Conservation (phyloP, 2,329 filamentous ascomycete genomes). For the Emmonsiellopsis sp. region DNA sequence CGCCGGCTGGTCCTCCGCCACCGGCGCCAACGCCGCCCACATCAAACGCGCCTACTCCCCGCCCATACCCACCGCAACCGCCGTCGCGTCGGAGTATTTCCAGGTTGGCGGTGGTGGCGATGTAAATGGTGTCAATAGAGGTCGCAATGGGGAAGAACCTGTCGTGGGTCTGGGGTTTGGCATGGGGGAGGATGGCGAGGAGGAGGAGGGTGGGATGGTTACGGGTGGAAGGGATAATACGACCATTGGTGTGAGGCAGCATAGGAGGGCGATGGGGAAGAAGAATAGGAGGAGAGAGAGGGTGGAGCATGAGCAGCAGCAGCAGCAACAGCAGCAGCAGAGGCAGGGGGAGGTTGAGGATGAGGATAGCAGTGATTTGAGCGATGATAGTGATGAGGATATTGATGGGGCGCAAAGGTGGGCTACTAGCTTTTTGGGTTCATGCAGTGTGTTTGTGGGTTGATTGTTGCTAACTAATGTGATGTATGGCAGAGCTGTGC, state of each 20-base stretch:
- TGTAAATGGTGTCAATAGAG: constrained; percentile 20
- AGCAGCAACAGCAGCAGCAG: constrained; percentile 11
- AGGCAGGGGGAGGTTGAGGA: constrained; percentile 43
- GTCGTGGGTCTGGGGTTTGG: constrained; percentile 16
- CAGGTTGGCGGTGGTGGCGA: constrained; percentile 30
- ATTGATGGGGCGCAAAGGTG: constrained; percentile 36
- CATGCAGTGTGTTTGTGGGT: neutral
- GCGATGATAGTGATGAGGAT: constrained; percentile 58
- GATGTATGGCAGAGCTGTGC: constrained; percentile 50
- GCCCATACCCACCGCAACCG: constrained; percentile 51
- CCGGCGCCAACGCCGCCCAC: constrained; percentile 39
- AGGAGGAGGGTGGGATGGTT: constrained; percentile 56
- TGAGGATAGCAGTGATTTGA: constrained; percentile 58
- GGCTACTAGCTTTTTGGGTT: constrained; percentile 3
- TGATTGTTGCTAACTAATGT: neutral
- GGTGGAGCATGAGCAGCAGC: constrained; percentile 20
- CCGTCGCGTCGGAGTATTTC: constrained; percentile 55
- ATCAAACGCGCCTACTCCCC: constrained; percentile 58
- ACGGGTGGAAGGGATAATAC: constrained; percentile 45
- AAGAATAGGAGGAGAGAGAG: constrained; percentile 7
- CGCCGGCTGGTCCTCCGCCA: constrained; percentile 48
- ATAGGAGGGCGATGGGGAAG: constrained; percentile 17
- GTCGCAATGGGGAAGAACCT: constrained; percentile 16
- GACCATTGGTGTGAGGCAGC: constrained; percentile 42
- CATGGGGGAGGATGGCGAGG: constrained; percentile 43